Evolutionary conservation across 2,329 filamentous ascomycete genomes (phyloP), one percentile per base, ranked within the genome.

Genomic region (Colletotrichum filicis): DNA sequence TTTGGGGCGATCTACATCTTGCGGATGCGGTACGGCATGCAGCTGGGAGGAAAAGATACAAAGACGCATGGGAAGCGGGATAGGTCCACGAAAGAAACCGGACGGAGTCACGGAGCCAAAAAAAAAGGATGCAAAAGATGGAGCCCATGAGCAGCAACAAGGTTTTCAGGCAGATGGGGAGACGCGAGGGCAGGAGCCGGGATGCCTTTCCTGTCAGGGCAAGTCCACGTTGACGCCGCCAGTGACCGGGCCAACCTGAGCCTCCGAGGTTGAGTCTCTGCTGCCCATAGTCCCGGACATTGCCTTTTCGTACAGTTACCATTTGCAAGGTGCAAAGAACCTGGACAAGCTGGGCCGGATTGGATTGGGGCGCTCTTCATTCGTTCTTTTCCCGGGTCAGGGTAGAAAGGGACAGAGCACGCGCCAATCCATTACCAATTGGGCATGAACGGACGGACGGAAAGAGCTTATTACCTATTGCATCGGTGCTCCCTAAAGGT

Each of bases 161-260:
- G 70, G 70, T 69, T 73, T 73, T 73, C 70, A 69, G 69, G 65
- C 69, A 71, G 58, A 61, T 63, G 42, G 37, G 46, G 63, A 63
- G 68, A 49, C 63, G 37, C 35, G 58, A 71, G 30, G 52, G 55
- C 32, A 30, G 30, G 57, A 30, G 57, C 68, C 65, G 64, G 64
- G 58, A 62, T 62, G 42, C 28, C 46, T 70, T 61, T 30, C 52
- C 66, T 57, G 68, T 30, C 68, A 53, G 58, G 52, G 58, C 24
- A 71, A 37, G 46, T 68, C 49, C 64, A 68, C 58, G 28, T 56
- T 49, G 22, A 42, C 22, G 22, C 24, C 22, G 9, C 49, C 49
- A 53, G 53, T 19, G 37, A 42, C 55, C 26, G 8, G 37, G 16
- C 55, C 26, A n/a, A 28, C 16, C 30, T 32, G 28, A 35, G n/a